A percentile compares a stretch with the other conserved stretches of the same genome.
phyloP scores from a whole-genome alignment of 2,329 filamentous ascomycete species.

The Passalora sequoiae region DNA sequence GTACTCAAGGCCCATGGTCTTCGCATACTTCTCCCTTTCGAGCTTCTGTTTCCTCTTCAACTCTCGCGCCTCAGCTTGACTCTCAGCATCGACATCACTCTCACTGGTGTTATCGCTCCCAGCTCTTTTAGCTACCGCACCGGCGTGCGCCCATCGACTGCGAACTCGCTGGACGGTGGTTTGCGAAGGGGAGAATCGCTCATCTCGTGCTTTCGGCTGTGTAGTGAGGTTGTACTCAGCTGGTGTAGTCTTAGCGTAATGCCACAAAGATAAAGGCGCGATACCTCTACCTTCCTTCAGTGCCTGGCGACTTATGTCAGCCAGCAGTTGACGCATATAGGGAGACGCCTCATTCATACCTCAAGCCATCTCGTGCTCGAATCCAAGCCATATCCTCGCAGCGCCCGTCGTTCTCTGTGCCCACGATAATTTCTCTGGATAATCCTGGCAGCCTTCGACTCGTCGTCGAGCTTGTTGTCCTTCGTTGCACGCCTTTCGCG shows the following conservation, averaged over 20 bases:
- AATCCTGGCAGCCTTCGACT: conserved; percentile 28
- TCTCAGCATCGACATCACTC: conserved; percentile 33
- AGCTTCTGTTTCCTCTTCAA: conserved; percentile 42
- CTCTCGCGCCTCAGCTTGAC: conserved; percentile 32
- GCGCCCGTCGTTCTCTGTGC: conserved; percentile 65
- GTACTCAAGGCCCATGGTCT: conserved; percentile 79
- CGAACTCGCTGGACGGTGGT: conserved; percentile 37
- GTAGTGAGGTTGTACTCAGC: conserved; percentile 53
- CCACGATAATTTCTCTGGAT: conserved; percentile 65
- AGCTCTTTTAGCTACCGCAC: conserved; percentile 65
- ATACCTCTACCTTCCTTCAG: conserved; percentile 29
- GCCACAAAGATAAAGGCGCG: conserved; percentile 11
- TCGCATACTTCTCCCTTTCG: conserved; percentile 60
- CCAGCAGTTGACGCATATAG: conserved; percentile 7
- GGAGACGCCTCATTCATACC: conserved; percentile 39
- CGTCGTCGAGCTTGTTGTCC: conserved; percentile 11
- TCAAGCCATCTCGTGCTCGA: conserved; percentile 67
- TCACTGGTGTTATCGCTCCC: conserved; percentile 59
- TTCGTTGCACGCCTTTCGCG: conserved; percentile 14
- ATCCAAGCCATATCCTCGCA: conserved; percentile 63
- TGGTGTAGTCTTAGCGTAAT: conserved; percentile 27
- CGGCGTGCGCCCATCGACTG: conserved; percentile 70
- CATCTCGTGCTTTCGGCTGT: conserved; percentile 38
- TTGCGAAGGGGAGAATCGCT: conserved; percentile 29
- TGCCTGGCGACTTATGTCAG: conserved; percentile 23